Evolutionary conservation across 768 basidiomycete genomes (phyloP).

Genomic region (Lactifluus pinguis): DNA sequence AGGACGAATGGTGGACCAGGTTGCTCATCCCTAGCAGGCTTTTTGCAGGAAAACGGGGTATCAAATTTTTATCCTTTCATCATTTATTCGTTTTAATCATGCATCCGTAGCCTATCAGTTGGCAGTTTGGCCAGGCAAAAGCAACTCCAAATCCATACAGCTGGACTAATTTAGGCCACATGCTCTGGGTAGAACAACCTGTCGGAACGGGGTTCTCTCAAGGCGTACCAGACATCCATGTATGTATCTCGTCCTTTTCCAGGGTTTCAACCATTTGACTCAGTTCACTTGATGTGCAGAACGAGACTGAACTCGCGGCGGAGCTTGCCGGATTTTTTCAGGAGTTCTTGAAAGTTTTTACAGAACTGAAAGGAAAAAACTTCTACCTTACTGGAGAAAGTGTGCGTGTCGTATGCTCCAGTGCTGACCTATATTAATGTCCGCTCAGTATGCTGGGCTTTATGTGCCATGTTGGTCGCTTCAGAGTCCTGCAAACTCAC

Average conservation of each 20-base stretch:
- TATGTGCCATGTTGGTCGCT: slow-evolving; percentile 15
- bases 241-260: background rate
- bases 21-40: slow-evolving; percentile 17
- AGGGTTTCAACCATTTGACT: background rate
- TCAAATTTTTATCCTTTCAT: background rate
- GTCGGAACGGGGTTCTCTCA: slow-evolving; percentile 20
- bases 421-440: background rate
- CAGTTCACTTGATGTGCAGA: background rate
- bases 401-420: background rate
- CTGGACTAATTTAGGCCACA: slow-evolving; percentile 19
- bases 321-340: slow-evolving; percentile 17
- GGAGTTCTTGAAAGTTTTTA: slow-evolving; percentile 15
- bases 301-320: slow-evolving; percentile 14
- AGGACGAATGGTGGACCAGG: slow-evolving; percentile 21
- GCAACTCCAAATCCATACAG: slow-evolving; percentile 16
- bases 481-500: background rate
- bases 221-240: slow-evolving; percentile 13
- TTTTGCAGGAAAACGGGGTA: slow-evolving; percentile 20
- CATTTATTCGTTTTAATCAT: background rate
- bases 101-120: slow-evolving; percentile 13
- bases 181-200: slow-evolving; percentile 20
- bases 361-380: slow-evolving; percentile 17
- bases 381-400: slow-evolving; percentile 19
- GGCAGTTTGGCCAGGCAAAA: slow-evolving; percentile 18
- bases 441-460: slow-evolving; percentile 8